phyloP scores from a whole-genome alignment of 164 flowering plant species.

The Nelumbo lutea region DNA sequence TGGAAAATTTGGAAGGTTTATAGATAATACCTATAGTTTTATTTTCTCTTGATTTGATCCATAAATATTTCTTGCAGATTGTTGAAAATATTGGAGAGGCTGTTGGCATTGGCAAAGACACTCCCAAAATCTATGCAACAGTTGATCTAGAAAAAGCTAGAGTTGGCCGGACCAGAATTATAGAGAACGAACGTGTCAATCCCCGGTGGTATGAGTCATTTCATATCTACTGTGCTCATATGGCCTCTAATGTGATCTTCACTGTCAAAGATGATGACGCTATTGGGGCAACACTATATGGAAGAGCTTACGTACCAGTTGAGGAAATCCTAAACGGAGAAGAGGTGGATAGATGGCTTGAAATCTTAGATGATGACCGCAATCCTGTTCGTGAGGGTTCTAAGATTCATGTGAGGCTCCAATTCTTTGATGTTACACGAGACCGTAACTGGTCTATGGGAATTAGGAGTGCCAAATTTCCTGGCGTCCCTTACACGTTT shows the following conservation, averaged over 20 bases:
- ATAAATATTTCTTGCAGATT: slow-evolving; percentile 18
- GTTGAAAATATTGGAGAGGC: slow-evolving; percentile 29
- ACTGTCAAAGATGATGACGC: slow-evolving; percentile 60
- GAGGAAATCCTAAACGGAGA: slow-evolving; percentile 38
- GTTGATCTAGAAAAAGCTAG: slow-evolving; percentile 53
- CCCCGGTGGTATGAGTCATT: slow-evolving; percentile 69
- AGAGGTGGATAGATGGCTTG: slow-evolving; percentile 54
- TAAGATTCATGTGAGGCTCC: slow-evolving; percentile 57
- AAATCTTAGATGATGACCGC: slow-evolving; percentile 31
- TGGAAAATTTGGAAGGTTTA: neutral
- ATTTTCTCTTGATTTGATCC: neutral
- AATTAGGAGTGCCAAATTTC: slow-evolving; percentile 40
- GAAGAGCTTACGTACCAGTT: slow-evolving; percentile 62
- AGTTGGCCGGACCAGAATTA: slow-evolving; percentile 51
- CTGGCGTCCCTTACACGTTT: slow-evolving; percentile 71
- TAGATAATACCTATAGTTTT: neutral
- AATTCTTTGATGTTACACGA: slow-evolving; percentile 35
- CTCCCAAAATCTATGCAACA: slow-evolving; percentile 45
- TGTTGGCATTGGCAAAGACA: slow-evolving; percentile 40
- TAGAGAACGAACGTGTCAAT: slow-evolving; percentile 31
- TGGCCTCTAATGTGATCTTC: slow-evolving; percentile 53
- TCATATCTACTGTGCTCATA: slow-evolving; percentile 69
- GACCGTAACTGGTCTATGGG: slow-evolving; percentile 54
- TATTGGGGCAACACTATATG: slow-evolving; percentile 57
- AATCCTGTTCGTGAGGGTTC: slow-evolving; percentile 40